phyloP scores from a whole-genome alignment of 192 early-diverging fungal species.

The Podila horticola region DNA sequence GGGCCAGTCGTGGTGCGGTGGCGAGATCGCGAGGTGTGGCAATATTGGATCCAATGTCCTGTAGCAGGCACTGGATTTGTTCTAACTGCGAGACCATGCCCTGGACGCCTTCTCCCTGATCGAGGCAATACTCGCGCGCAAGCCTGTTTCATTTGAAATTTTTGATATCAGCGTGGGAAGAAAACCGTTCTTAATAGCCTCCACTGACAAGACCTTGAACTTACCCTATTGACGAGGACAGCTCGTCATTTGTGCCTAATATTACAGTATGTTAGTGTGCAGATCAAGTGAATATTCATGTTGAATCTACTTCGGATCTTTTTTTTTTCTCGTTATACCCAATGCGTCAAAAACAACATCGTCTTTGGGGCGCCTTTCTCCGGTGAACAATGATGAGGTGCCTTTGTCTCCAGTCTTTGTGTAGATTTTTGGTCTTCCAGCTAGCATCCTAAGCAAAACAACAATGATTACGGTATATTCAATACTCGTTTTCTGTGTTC shows the following conservation, averaged over 20 bases:
- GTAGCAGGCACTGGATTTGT: constrained; percentile 87
- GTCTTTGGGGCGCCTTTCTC: constrained; percentile 87
- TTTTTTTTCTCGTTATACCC: constrained; percentile 33
- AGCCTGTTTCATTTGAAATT: constrained; percentile 25
- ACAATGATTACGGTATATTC: neutral
- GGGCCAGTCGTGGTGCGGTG: constrained; percentile 66
- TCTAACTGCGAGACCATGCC: constrained; percentile 61
- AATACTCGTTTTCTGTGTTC: too few species aligned
- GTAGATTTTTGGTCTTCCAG: constrained; percentile 77
- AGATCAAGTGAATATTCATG: neutral
- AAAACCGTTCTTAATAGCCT: too few species aligned
- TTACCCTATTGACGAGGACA: constrained; percentile 77
- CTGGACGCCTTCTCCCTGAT: constrained; percentile 58
- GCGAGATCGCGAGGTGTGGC: constrained; percentile 79
- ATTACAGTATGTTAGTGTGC: neutral
- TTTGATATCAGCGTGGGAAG: neutral
- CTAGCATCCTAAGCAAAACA: constrained; percentile 1
- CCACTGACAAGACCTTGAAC: neutral
- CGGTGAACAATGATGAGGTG: constrained; percentile 87
- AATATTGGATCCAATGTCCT: constrained; percentile 89
- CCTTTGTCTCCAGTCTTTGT: constrained; percentile 94
- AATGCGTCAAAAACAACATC: constrained; percentile 91
- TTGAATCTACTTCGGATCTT: neutral
- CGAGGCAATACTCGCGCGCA: constrained; percentile 67
- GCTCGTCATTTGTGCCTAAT: constrained; percentile 83